Evolutionary conservation across 805 yeast genomes (phyloP).

Genomic region (Schizosaccharomyces osmophilus): DNA sequence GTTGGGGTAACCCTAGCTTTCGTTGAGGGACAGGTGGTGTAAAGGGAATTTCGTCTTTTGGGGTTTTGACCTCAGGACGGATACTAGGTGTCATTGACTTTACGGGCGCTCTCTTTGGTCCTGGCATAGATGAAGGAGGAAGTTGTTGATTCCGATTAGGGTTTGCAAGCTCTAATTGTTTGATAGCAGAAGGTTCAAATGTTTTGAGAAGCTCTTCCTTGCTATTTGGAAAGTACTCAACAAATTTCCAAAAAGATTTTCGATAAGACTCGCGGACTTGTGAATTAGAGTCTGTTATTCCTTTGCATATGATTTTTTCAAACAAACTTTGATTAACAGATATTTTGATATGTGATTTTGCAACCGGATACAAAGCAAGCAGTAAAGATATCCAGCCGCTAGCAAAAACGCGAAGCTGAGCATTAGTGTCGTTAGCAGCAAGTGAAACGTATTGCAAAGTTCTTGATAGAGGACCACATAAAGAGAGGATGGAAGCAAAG

Average conservation of each 20-base stretch:
- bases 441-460: constrained; percentile 24
- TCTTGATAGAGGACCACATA: constrained; percentile 30
- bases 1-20: not conserved
- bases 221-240: constrained; percentile 26
- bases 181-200: not conserved
- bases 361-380: constrained; percentile 25
- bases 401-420: constrained; percentile 44
- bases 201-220: constrained; percentile 18
- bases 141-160: not conserved
- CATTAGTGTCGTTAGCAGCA: constrained; percentile 43
- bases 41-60: not conserved
- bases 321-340: constrained; percentile 20
- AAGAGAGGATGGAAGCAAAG: constrained; percentile 17
- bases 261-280: constrained; percentile 56
- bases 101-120: not conserved
- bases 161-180: not conserved
- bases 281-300: constrained; percentile 59
- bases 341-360: constrained; percentile 13
- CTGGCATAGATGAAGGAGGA: not conserved
- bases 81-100: not conserved
- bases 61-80: not conserved
- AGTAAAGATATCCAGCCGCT: constrained; percentile 46
- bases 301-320: constrained; percentile 28
- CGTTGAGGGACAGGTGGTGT: not conserved
- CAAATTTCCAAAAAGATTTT: constrained; percentile 46